Conservation (phyloP, 768 basidiomycete genomes). For the Lenzites betulinus region DNA sequence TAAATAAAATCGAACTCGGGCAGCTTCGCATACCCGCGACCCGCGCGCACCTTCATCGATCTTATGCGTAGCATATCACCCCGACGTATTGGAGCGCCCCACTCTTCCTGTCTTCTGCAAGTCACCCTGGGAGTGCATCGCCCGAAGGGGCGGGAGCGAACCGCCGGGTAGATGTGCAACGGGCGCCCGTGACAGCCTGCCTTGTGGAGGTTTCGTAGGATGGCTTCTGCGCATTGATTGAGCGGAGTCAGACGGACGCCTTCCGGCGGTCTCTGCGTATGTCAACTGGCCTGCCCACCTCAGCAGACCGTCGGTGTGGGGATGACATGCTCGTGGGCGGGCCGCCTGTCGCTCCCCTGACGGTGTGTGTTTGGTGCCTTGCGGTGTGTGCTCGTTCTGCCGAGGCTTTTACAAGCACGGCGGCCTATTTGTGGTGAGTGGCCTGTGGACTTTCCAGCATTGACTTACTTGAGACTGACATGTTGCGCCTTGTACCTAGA, state of each 20-base stretch:
- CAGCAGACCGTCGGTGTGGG: neutral
- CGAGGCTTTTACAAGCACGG: neutral
- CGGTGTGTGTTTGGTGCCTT: neutral
- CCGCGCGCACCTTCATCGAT: neutral
- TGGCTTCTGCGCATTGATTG: conserved; percentile 3
- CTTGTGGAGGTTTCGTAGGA: neutral
- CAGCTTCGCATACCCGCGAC: neutral
- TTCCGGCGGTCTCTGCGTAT: neutral
- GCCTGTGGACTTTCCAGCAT: neutral
- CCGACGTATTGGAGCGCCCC: neutral
- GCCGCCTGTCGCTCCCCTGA: neutral
- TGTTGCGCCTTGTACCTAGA: neutral
- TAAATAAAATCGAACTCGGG: neutral
- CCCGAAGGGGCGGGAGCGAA: neutral
- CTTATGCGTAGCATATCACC: neutral
- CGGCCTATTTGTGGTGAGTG: neutral
- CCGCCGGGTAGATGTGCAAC: neutral
- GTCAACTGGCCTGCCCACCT: neutral
- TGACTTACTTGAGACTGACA: neutral
- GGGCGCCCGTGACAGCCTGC: neutral
- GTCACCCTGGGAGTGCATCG: neutral
- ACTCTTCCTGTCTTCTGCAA: neutral
- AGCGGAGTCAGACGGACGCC: neutral
- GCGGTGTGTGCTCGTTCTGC: neutral
- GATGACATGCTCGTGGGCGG: neutral